phyloP scores from a whole-genome alignment of 176 grass and related monocot species.

The Paspalum notatum region DNA sequence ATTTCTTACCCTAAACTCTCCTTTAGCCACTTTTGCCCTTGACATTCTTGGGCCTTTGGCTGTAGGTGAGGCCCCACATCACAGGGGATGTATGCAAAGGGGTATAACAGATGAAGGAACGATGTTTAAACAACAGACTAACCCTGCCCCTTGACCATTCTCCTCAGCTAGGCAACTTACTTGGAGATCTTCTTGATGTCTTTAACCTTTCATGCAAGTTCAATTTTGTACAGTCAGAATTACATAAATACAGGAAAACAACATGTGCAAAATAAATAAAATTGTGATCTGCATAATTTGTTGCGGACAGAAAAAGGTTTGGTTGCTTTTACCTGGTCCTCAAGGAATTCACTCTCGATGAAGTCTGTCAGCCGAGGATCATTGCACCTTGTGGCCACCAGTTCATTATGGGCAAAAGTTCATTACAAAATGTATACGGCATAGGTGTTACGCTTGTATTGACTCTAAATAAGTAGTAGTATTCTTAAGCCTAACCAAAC shows the following conservation, averaged over 20 bases:
- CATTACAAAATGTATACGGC: background rate
- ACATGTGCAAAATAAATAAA: too few relatives aligned
- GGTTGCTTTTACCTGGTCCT: slow-evolving; percentile 62
- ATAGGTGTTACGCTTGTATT: background rate
- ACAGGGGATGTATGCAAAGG: too few relatives aligned
- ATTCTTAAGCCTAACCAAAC: background rate
- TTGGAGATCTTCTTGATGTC: slow-evolving; percentile 83
- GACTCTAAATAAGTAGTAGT: too few relatives aligned
- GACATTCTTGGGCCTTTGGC: too few relatives aligned
- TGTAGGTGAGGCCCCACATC: too few relatives aligned
- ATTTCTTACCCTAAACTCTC: too few relatives aligned
- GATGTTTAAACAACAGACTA: slow-evolving; percentile 18
- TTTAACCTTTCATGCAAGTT: slow-evolving; percentile 71
- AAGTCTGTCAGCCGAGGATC: slow-evolving; percentile 82
- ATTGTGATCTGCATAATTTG: background rate
- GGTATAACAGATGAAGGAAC: background rate
- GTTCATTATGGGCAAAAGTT: slow-evolving; percentile 39
- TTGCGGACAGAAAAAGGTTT: background rate
- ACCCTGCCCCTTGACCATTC: slow-evolving; percentile 92
- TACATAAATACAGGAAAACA: too few relatives aligned
- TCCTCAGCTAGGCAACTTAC: slow-evolving; percentile 80
- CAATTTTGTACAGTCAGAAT: too few relatives aligned
- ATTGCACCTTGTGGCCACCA: slow-evolving; percentile 67
- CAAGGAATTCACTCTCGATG: slow-evolving; percentile 75
- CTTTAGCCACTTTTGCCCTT: too few relatives aligned